A percentile compares a stretch with the other conserved stretches of the same genome.
Evolutionary conservation across 148 eudicot genomes (phyloP).

Genomic region (Rhododendron ovatum): DNA sequence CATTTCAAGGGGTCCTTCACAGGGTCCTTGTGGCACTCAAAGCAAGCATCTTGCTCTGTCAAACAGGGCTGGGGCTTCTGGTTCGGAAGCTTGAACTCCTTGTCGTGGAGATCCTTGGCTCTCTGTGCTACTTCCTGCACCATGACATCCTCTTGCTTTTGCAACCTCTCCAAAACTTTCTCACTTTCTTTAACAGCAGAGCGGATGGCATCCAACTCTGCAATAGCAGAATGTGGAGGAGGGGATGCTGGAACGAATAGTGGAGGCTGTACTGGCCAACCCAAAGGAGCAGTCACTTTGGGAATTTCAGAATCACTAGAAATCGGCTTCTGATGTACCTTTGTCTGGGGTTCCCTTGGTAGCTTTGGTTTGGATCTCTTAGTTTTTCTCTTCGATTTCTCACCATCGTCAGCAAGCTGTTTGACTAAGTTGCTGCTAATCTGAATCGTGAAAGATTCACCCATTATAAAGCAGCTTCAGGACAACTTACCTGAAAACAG

Average conservation of each 20-base stretch:
- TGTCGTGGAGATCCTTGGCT: conserved; percentile 89
- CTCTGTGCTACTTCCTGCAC: conserved; percentile 63
- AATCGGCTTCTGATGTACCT: conserved; percentile 35
- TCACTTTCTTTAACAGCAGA: conserved; percentile 70
- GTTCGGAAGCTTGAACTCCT: conserved; percentile 79
- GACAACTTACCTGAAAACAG: conserved; percentile 28
- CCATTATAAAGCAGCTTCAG: conserved; percentile 40
- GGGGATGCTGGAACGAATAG: conserved; percentile 43
- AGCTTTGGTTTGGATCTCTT: conserved; percentile 55
- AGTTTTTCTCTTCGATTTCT: conserved; percentile 51
- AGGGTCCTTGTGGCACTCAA: conserved; percentile 72
- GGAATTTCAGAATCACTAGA: conserved; percentile 32
- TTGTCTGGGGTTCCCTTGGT: conserved; percentile 34
- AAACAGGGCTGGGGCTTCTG: conserved; percentile 57
- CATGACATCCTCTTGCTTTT: conserved; percentile 66
- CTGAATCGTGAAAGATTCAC: conserved; percentile 62
- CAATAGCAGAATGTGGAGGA: conserved; percentile 36
- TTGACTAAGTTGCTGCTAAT: conserved; percentile 61
- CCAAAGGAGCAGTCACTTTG: conserved; percentile 37
- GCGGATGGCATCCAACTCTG: conserved; percentile 58
- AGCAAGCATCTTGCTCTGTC: conserved; percentile 59
- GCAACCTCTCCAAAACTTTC: conserved; percentile 60
- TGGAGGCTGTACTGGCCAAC: conserved; percentile 71
- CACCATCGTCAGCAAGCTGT: conserved; percentile 62
- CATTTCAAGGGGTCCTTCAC: conserved; percentile 66